Base-by-base conservation (phyloP, 116 monocot genomes). In the Trichopus zeylanicus region DNA sequence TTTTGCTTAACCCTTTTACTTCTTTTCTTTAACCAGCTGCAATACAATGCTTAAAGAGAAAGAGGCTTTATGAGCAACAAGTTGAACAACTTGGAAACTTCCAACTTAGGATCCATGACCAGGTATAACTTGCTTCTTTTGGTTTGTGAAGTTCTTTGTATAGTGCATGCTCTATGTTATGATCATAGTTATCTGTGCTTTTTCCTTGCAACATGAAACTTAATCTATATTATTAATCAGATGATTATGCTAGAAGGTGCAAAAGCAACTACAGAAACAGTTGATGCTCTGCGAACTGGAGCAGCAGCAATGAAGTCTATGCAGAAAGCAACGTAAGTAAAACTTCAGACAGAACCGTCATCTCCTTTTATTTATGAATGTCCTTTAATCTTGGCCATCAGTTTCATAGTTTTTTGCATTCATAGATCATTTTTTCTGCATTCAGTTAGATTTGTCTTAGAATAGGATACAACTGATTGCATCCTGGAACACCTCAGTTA, bases 21-120 rank as follows among this genome's bases (percentile, higher is more conserved):
- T 42, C 4, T 42, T 42, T 42, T 42, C 49, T 22, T 16, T 22
- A 24, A 47, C 30, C 33, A 80, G 80, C 80, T 78, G 80, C 85
- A 61, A 80, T 85, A 49, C 85, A 85, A 64, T 85, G 80, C 31
- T 67, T 85, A 55, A 85, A 85, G 69, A 76, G 80, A 63, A 85
- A 85, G 63, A 76, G 64, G 26, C 76, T 85, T 24, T 85, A 80
- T 38, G 77, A 85, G 26, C 85, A 85, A 23, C 85, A 85, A 77
- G 71, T 85, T 31, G 85, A 85, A 52, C 85, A 85, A 52, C 80
- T 85, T 24, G 85, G 80, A 12, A 85, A 85, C 34, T 85, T 85
- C 60, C 80, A 85, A 62, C 48, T 85, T 21, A 67, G 85, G 29
- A 85, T 85, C 46, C 85, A 85, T 73, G 85, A 85, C 70, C 85